Base-by-base conservation (phyloP, 208 protist genomes). In the Trypanosoma theileri region DNA sequence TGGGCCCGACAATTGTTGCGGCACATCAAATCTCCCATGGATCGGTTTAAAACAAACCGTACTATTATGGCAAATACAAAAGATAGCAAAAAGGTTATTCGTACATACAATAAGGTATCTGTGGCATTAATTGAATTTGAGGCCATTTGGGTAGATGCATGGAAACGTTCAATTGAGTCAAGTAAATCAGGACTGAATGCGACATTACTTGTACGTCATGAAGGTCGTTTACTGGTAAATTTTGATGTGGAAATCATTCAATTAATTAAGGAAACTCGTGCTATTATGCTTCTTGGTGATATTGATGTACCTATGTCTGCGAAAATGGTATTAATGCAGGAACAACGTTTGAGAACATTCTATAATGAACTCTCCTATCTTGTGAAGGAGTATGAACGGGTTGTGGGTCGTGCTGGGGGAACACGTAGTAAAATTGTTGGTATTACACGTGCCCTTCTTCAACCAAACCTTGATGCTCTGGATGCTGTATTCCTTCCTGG, bases 211-310 rank as follows among this genome's bases (percentile, higher is more conserved):
- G 92, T 99, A 17, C 89, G 94, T 28, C 92, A 95, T 69, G 88
- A 98, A 51, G 93, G 90, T n/a, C 84, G 92, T 31, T 85, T 99
- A 7, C 98, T 92, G 80, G 98, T 99, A 45, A 99, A 99, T 93
- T 99, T 99, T 79, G 97, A 99, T 83, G 82, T 81, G 48, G 92
- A 97, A 61, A 96, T 99, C 40, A 82, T 98, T 48, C 93, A 98
- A 83, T 88, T 99, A n/a, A 98, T 98, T 74, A 92, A 97, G 66
- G 98, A 99, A 78, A 94, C 95, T 10, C 94, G 97, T 67, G 93
- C 89, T 54, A 82, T 98, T 40, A 88, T 97, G 87, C 80, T 96
- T 58, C 77, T 98, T 31, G 95, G 96, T 48, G 90, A 94, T 70
- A 86, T 98, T 57, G 85, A 98, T 26, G 85, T 98, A 14, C 96